Conservation (phyloP, 495 filamentous ascomycete genomes). For the Geoglossum glabrum region DNA sequence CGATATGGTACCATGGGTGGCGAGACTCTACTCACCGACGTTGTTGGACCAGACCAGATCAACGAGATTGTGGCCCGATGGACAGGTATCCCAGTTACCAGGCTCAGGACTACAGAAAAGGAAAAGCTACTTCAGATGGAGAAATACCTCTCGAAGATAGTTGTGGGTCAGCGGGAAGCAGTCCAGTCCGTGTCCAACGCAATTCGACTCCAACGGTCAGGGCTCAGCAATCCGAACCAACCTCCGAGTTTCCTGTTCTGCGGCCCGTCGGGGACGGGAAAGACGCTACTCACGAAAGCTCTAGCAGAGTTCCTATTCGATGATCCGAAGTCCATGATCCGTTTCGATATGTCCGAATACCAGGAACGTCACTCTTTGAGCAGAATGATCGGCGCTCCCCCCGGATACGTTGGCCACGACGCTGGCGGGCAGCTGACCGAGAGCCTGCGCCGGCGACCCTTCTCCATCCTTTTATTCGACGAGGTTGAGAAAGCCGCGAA, state of each 20-base stretch:
- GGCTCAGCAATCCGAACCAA: constrained; percentile 83
- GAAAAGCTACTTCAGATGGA: constrained; percentile 96
- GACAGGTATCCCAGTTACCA: constrained; percentile 91
- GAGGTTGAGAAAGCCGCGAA: constrained; percentile 98
- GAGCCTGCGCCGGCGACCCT: constrained; percentile 74
- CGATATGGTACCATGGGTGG: constrained; percentile 33
- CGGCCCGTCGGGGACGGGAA: constrained; percentile 92
- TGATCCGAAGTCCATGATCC: constrained; percentile 92
- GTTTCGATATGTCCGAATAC: constrained; percentile 99
- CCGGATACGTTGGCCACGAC: constrained; percentile 93
- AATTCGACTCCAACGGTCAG: constrained; percentile 83
- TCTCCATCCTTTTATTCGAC: constrained; percentile 95
- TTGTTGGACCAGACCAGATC: constrained; percentile 94
- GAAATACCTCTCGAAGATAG: constrained; percentile 55
- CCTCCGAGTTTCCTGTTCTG: constrained; percentile 97
- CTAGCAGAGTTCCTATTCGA: constrained; percentile 97
- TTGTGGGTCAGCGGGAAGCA: constrained; percentile 90
- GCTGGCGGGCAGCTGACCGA: constrained; percentile 92
- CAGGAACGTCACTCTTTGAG: constrained; percentile 92
- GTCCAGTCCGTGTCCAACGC: constrained; percentile 85
- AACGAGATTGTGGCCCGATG: constrained; percentile 93
- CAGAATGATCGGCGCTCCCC: constrained; percentile 93
- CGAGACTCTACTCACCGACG: constrained; percentile 59
- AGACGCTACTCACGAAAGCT: constrained; percentile 89
- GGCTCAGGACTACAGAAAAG: constrained; percentile 86